Evolutionary conservation across 1,284 basidiomycete species (phyloP).

Genomic region (Megacollybia platyphylla): DNA sequence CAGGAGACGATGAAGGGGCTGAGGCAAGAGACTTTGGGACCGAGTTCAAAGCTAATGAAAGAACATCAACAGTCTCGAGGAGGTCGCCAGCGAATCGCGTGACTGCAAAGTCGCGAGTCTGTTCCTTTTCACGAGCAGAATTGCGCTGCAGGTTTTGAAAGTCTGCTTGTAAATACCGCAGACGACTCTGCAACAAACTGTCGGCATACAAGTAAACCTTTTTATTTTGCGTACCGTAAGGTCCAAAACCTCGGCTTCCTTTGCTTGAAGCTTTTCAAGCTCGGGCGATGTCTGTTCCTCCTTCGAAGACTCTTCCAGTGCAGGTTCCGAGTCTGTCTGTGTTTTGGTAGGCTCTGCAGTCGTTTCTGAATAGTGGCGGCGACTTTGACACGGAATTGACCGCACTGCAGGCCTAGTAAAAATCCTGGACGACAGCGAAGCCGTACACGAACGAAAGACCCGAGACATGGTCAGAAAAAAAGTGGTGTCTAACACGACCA

Average conservation of each 20-base stretch:
- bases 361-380: slow-evolving; percentile 42
- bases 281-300: slow-evolving; percentile 14
- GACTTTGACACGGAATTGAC: slow-evolving; percentile 13
- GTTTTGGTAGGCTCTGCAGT: slow-evolving; percentile 20
- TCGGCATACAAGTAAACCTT: not conserved
- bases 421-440: slow-evolving; percentile 35
- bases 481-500: not conserved
- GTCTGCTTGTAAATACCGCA: slow-evolving; percentile 87
- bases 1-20: slow-evolving; percentile 15
- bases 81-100: slow-evolving; percentile 84
- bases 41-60: slow-evolving; percentile 80
- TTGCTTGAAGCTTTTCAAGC: slow-evolving; percentile 47
- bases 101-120: slow-evolving; percentile 90
- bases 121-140: slow-evolving; percentile 81
- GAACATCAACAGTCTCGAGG: slow-evolving; percentile 86
- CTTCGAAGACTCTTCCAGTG: slow-evolving; percentile 14
- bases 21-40: slow-evolving; percentile 50
- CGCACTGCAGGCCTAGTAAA: slow-evolving; percentile 23
- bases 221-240: slow-evolving; percentile 45
- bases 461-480: not conserved
- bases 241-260: slow-evolving; percentile 62
- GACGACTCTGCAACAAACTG: slow-evolving; percentile 43
- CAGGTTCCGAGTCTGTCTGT: slow-evolving; percentile 6
- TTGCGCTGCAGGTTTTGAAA: slow-evolving; percentile 92
- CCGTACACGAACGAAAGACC: slow-evolving; percentile 38